Evolutionary conservation across 768 basidiomycete genomes (phyloP), one percentile per base, ranked within the genome.

Genomic region (Artomyces pyxidatus): DNA sequence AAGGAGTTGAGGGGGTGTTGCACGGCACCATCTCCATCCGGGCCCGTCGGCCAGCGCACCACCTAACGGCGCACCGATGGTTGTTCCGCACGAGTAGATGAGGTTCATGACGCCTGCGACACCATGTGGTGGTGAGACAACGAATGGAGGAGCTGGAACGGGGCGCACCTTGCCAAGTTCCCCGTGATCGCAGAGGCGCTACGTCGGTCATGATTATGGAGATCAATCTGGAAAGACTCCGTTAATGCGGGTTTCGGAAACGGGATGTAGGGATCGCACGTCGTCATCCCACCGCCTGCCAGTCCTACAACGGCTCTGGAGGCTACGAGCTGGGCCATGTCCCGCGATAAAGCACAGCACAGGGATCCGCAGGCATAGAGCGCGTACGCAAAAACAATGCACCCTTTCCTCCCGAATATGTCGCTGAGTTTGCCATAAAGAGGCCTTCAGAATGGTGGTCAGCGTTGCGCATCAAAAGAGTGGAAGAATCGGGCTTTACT

Each of bases 341-440:
- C 45, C n/a, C 47, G 37, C 26, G 56, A 50, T 23, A 57, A 28
- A n/a, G 50, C 55, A 29, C 56, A 57, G 17, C 22, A 30, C 7
- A 57, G 42, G 21, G 50, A 56, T 26, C 56, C 56, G 5, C 47
- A 4, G 6, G 43, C 55, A 29, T 56, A 57, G 22, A 51, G 28
- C n/a, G 47, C 16, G 45, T 57, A 55, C 10, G 56, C 56, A 19
- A 53, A 47, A 25, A 57, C 32, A 7, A 57, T 28, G 44, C 55
- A 55, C 7, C 39, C n/a, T 45, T 57, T 57, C n/a, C 56, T 49
- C 12, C 56, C 56, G 28, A 52, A 57, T 21, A 57, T 57, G 38
- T 57, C 56, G 50, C 55, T 55, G 38, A 57, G 37, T 26, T 57
- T 57, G n/a, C 56, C 56, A 22, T 57, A 57, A 32, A 57, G 40